Evolutionary conservation across 2,329 filamentous ascomycete species (phyloP).

Genomic region (Venturia oleaginea): DNA sequence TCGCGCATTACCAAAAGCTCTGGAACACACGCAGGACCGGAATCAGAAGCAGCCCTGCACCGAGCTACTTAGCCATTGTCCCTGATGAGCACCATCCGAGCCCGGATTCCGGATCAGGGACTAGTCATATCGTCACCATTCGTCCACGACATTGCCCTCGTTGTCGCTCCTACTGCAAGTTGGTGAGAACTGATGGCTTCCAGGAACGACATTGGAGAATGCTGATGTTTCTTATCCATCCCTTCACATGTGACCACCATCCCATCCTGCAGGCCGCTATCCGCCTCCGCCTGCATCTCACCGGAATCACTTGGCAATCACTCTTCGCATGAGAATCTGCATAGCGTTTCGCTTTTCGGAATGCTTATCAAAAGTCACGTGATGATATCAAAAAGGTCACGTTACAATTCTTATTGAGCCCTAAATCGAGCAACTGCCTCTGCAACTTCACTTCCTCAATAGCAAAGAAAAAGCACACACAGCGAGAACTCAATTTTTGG

Average conservation of each 20-base stretch:
- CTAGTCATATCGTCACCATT: background rate
- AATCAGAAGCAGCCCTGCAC: background rate
- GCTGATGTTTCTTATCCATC: background rate
- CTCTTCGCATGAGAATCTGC: background rate
- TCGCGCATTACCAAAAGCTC: background rate
- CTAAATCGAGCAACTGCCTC: slow-evolving; percentile 17
- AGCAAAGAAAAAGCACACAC: background rate
- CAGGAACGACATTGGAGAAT: no score
- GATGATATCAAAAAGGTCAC: background rate
- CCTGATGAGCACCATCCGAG: background rate
- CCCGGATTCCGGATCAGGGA: background rate
- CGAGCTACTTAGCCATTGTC: background rate
- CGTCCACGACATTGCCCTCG: background rate
- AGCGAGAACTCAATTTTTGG: no score
- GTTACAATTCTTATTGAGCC: slow-evolving; percentile 18
- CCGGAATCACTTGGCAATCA: background rate
- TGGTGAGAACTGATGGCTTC: background rate
- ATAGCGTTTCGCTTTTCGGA: background rate
- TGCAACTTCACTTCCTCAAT: background rate
- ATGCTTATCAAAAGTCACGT: background rate
- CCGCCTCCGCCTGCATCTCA: background rate
- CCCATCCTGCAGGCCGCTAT: background rate
- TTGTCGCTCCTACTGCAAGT: background rate
- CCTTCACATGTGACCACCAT: background rate
- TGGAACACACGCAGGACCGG: background rate